Conservation (phyloP, 768 basidiomycete species). For the Thelephora aurantiotincta region DNA sequence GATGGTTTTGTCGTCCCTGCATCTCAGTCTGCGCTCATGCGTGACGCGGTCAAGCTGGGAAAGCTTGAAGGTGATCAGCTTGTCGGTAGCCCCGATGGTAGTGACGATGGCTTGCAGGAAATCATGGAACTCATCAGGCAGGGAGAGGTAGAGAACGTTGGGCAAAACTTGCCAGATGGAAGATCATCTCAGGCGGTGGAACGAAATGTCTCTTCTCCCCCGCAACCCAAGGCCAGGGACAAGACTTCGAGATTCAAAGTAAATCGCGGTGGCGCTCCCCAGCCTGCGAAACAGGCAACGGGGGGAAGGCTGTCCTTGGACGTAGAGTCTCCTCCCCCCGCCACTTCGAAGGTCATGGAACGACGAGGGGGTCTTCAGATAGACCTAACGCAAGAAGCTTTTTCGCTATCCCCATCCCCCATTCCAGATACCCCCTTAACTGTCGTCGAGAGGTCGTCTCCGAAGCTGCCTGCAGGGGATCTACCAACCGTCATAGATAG, state of each 20-base stretch:
- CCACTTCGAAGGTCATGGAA: conserved; percentile 10
- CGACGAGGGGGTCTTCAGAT: conserved; percentile 11
- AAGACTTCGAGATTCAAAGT: conserved; percentile 3
- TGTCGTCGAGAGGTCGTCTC: conserved; percentile 10
- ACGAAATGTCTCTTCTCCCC: background rate
- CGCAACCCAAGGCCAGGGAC: background rate
- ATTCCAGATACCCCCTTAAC: conserved; percentile 9
- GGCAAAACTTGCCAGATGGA: conserved; percentile 6
- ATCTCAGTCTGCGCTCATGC: conserved; percentile 12
- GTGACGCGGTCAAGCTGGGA: conserved; percentile 16
- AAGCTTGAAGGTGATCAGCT: conserved; percentile 15
- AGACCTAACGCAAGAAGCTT: conserved; percentile 1
- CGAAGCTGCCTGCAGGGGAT: conserved; percentile 9
- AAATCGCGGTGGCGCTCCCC: conserved; percentile 3
- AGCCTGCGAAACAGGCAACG: background rate
- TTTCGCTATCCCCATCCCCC: conserved; percentile 1
- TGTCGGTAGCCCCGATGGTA: conserved; percentile 17
- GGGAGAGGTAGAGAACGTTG: conserved; percentile 19
- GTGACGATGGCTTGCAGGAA: conserved; percentile 15
- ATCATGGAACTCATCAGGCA: conserved; percentile 15
- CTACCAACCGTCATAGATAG: conserved; percentile 8
- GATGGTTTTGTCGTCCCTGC: conserved; percentile 17
- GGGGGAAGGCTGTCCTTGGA: background rate
- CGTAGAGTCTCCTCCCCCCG: background rate
- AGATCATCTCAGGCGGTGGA: background rate